Base-by-base conservation (phyloP, 129 eudicot species). In the Artemisia tridentata region DNA sequence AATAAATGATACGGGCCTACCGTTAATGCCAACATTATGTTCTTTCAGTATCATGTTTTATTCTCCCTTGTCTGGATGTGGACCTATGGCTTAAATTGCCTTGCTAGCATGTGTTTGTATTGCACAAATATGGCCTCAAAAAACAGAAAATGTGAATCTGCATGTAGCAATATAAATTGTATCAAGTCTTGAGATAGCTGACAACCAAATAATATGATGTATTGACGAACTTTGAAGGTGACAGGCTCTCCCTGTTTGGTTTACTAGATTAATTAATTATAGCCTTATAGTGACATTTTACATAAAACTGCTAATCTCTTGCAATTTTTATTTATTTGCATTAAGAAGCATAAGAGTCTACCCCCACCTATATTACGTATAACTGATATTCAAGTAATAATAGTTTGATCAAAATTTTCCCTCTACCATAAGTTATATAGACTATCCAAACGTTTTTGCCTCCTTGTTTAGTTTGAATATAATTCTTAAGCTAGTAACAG, bases 51-150 rank as follows among this genome's bases (percentile, higher is more conserved):
- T 55, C 62, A 57, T 41, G 23, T 59, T 50, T 46, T 65, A 34
- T 27, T 67, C 60, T 60, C 29, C 45, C 53, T 76, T 69, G 20
- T 76, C 69, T 68, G 15, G 70, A 38, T 59, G 74, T 75, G 75
- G 75, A 48, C 75, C 75, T 48, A 67, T 58, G 62, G 61, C 65
- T 58, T 68, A 45, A 67, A 75, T 67, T 48, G 27, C 68, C 69
- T 68, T 69, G 68, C 74, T 57, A 62, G 73, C 20, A 29, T 58
- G 45, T 74, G 25, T 64, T 54, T 57, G 62, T 13, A 58, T 23
- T 58, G 41, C 65, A 74, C 55, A 52, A 16, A 9, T 55, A 46
- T 75, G 68, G 45, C 67, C 52, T 29, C 7, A 51, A 64, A 51
- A 10, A 65, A 54, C 52, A n/a, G 10, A 9, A 49, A 41, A 54